Evolutionary conservation across 169 alveolate genomes (phyloP), one percentile per base, ranked within the genome.

Genomic region (Ichthyophthirius multifiliis): DNA sequence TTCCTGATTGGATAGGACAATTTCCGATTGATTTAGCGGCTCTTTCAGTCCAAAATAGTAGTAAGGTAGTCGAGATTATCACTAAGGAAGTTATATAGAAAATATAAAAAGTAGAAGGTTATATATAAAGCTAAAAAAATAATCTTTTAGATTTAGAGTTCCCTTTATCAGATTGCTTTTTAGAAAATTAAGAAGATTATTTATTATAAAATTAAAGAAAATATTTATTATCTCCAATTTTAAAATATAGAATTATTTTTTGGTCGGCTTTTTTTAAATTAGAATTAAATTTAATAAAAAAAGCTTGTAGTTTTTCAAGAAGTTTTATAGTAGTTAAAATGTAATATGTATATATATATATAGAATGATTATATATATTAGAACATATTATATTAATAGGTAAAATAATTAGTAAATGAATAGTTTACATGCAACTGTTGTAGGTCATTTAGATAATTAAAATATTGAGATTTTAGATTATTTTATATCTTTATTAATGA

Each of bases 1-100:
- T 80, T 16, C 90, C 90, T 0, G 90, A 84, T 41, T 63, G 74
- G 34, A 12, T 71, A 34, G 86, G 86, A 0, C 39, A 41, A 1
- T 84, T 62, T 23, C 87, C 90, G 37, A 45, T 78, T n/a, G 90
- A 84, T 47, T 47, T 77, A 16, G 90, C 90, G 23, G 90, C 87
- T 0, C 5, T 34, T 13, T 16, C 15, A 62, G 76, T 47, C 63
- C n/a, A n/a, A n/a, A n/a, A n/a, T 16, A n/a, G 20, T 23, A 12
- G 18, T 5, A 32, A 34, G 5, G 77, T 44, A 6, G 77, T 67
- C 20, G 30, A 41, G n/a, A 12, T 37, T 3, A 44, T 46, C 32
- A 37, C 67, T 7, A 44, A 44, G 37, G 31, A 48, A 4, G 18
- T 18, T 2, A 39, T n/a, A n/a, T n/a, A 44, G 5, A 64, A 65